Conservation (phyloP, 2,329 filamentous ascomycete genomes). For the Truncatella angustata region DNA sequence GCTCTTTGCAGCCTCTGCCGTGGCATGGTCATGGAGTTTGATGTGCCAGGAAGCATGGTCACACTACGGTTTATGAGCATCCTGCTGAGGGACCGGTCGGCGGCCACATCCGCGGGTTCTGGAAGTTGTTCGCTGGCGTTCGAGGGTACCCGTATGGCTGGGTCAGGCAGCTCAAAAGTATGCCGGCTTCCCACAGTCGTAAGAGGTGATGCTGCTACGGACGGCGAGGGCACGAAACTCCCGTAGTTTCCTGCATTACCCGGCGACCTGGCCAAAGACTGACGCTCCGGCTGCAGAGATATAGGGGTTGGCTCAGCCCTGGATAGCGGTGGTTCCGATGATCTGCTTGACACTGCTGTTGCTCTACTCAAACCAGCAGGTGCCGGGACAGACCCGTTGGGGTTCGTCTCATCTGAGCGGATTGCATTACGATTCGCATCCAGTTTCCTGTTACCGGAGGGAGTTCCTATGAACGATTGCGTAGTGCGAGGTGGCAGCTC, state of each 20-base stretch:
- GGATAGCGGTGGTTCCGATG: constrained; percentile 11
- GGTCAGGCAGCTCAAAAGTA: constrained; percentile 52
- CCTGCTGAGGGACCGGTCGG: constrained; percentile 21
- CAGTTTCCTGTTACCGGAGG: constrained; percentile 21
- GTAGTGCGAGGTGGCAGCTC: constrained; percentile 32
- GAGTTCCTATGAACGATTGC: constrained; percentile 27
- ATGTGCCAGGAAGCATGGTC: constrained; percentile 27
- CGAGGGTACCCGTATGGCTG: constrained; percentile 45
- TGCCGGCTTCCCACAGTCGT: constrained; percentile 26
- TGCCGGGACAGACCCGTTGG: constrained; percentile 24
- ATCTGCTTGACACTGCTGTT: constrained; percentile 14
- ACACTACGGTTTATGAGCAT: constrained; percentile 33
- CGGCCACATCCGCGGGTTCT: constrained; percentile 13
- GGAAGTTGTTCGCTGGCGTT: constrained; percentile 20
- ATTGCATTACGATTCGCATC: constrained; percentile 5
- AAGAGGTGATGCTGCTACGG: constrained; percentile 17
- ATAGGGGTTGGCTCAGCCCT: constrained; percentile 20
- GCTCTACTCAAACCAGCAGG: constrained; percentile 16
- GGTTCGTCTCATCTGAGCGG: constrained; percentile 18
- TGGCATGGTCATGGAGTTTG: constrained; percentile 8
- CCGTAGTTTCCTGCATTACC: constrained; percentile 47
- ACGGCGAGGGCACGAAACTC: constrained; percentile 48
- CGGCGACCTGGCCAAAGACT: constrained; percentile 36
- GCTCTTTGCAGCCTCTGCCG: constrained; percentile 11
- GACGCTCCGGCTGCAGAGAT: constrained; percentile 32